Percentiles rank a stretch among this genome's conserved stretches.
Evolutionary conservation across 1,284 basidiomycete species (phyloP).

Genomic region (Irpex lacteus): DNA sequence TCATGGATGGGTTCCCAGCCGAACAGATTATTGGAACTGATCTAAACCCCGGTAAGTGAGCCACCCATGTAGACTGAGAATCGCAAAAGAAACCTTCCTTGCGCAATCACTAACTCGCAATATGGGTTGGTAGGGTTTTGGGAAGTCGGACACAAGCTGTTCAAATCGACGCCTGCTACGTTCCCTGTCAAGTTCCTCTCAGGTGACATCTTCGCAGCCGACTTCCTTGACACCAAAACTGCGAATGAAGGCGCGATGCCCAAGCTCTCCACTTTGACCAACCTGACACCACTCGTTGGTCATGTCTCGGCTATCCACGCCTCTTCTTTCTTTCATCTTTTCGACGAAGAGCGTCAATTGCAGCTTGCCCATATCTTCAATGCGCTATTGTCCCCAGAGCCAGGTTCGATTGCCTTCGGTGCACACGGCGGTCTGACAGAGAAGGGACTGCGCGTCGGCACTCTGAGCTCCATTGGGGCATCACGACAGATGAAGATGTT

Average conservation of each 20-base stretch:
- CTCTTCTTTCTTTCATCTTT: conserved; percentile 51
- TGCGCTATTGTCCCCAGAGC: conserved; percentile 19
- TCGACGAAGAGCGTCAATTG: conserved; percentile 40
- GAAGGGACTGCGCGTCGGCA: conserved; percentile 21
- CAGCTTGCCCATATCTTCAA: conserved; percentile 13
- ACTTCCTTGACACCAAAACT: conserved; percentile 25
- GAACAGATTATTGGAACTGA: conserved; percentile 34
- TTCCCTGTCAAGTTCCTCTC: conserved; percentile 44
- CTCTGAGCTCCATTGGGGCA: no score
- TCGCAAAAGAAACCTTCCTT: neutral
- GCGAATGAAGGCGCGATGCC: neutral
- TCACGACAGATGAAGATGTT: conserved; percentile 20
- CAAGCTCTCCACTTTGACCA: conserved; percentile 29
- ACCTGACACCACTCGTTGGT: conserved; percentile 43
- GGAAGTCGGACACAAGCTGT: conserved; percentile 33
- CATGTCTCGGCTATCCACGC: conserved; percentile 46
- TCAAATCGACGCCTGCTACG: conserved; percentile 30
- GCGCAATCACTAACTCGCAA: neutral
- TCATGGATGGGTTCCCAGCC: conserved; percentile 37
- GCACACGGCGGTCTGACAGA: conserved; percentile 24
- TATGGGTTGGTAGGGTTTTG: conserved; percentile 28
- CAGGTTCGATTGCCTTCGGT: conserved; percentile 39
- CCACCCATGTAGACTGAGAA: neutral
- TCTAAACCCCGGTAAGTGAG: conserved; percentile 26
- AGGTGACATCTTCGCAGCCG: conserved; percentile 42